phyloP scores from a whole-genome alignment of 1,139 yeast species.

The Nakaseomyces uthaithaninus region DNA sequence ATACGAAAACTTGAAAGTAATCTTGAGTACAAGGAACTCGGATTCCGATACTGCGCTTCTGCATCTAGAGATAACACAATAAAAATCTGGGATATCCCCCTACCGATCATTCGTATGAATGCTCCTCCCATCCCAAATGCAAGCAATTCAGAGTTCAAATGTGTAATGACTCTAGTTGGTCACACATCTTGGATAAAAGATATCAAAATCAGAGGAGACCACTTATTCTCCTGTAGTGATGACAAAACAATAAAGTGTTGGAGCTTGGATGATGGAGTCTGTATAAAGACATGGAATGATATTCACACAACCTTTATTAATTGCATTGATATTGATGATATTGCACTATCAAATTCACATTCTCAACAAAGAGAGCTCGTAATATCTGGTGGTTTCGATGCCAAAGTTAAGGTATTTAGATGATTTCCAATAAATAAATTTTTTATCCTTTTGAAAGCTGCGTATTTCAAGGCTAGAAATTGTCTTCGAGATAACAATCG shows the following conservation, averaged over 20 bases:
- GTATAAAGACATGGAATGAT: slow-evolving; percentile 46
- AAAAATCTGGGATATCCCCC: slow-evolving; percentile 68
- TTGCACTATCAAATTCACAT: slow-evolving; percentile 7
- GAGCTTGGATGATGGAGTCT: slow-evolving; percentile 58
- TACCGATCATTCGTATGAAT: slow-evolving; percentile 48
- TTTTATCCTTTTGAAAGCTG: not conserved
- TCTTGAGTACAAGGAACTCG: slow-evolving; percentile 35
- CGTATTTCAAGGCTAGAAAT: not conserved
- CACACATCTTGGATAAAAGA: slow-evolving; percentile 86
- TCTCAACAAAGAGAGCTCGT: slow-evolving; percentile 16
- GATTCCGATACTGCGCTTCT: slow-evolving; percentile 63
- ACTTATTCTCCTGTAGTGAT: slow-evolving; percentile 69
- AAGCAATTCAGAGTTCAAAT: slow-evolving; percentile 51
- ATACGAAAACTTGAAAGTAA: slow-evolving; percentile 15
- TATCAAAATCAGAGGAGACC: slow-evolving; percentile 40
- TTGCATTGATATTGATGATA: slow-evolving; percentile 18
- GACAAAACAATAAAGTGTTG: slow-evolving; percentile 71
- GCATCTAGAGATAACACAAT: slow-evolving; percentile 76
- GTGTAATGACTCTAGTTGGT: slow-evolving; percentile 50
- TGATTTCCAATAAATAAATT: not conserved
- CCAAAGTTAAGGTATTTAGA: slow-evolving; percentile 12
- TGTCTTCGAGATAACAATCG: not conserved
- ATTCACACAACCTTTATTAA: slow-evolving; percentile 21
- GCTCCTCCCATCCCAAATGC: slow-evolving; percentile 49
- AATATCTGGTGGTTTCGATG: slow-evolving; percentile 21